These are phyloP conservation scores for Collybia nuda DNA, from an alignment of 768 basidiomycete species.

Conservation along the genomic window DNA sequence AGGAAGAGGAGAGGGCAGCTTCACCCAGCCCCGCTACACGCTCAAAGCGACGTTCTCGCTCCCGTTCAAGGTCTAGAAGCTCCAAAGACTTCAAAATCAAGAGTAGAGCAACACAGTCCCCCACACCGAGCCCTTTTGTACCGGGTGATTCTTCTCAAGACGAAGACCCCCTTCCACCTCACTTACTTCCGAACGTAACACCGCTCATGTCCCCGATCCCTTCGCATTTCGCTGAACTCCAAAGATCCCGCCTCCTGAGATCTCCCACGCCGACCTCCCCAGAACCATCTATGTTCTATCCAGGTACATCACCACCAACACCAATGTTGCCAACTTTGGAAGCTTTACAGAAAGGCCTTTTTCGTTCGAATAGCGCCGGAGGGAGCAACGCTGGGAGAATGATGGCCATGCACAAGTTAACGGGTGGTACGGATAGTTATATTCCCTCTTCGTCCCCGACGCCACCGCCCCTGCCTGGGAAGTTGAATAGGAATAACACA, in stretches of 20 bases:
- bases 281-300: conserved; percentile 57
- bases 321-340: conserved; percentile 72
- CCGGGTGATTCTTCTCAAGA: conserved; percentile 76
- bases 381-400: conserved; percentile 58
- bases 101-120: conserved; percentile 47
- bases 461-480: conserved; percentile 37
- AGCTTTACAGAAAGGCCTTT: conserved; percentile 74
- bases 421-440: conserved; percentile 68
- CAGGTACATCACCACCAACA: conserved; percentile 65
- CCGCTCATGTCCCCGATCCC: conserved; percentile 47
- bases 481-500: conserved; percentile 72
- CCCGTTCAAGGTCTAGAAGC: conserved; percentile 75
- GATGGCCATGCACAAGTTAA: conserved; percentile 83
- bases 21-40: conserved; percentile 48
- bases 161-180: conserved; percentile 39
- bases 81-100: conserved; percentile 76
- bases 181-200: conserved; percentile 32
- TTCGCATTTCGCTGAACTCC: conserved; percentile 58
- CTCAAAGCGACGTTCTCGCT: conserved; percentile 69
- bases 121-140: conserved; percentile 39
- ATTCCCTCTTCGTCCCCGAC: conserved; percentile 64
- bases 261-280: conserved; percentile 56
- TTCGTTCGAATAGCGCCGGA: conserved; percentile 91
- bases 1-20: conserved; percentile 37
- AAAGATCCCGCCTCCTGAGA: conserved; percentile 43